These are phyloP conservation scores for Quercus tomentella DNA, from an alignment of 331 rosid species.

Conservation along the genomic window DNA sequence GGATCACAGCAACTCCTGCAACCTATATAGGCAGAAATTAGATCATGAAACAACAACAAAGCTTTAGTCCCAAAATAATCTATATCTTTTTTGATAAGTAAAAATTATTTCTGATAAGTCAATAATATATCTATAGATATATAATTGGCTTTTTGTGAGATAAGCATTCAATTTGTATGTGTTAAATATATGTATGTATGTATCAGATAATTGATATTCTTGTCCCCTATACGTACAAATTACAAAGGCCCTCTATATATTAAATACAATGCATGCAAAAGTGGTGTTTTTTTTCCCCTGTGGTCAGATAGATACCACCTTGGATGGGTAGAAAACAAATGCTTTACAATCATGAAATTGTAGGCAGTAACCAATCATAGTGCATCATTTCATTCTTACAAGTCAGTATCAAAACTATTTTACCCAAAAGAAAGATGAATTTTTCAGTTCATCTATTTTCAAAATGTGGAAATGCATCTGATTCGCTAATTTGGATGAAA, in stretches of 20 bases:
- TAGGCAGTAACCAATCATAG: neutral
- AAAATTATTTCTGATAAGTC: no score
- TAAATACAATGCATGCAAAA: neutral
- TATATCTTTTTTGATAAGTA: neutral
- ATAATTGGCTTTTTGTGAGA: neutral
- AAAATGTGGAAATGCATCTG: neutral
- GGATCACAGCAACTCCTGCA: constrained; percentile 59
- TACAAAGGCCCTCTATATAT: neutral
- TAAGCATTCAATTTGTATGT: neutral
- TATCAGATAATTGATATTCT: neutral
- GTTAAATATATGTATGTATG: neutral
- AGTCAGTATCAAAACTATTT: neutral
- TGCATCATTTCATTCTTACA: neutral
- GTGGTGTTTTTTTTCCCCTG: neutral
- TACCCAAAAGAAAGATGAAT: neutral
- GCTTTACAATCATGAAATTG: neutral
- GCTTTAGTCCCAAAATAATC: neutral
- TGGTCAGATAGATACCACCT: neutral
- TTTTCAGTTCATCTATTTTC: neutral
- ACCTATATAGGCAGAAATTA: constrained; percentile 47
- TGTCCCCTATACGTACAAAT: neutral
- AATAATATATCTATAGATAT: neutral
- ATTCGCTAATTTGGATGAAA: neutral
- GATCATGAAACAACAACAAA: neutral
- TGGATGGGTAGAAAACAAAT: neutral